A percentile compares a stretch with the other conserved stretches of the same genome.
These are phyloP conservation scores for Tylopilus sp. DNA, from an alignment of 1,284 basidiomycete species.

Conservation along the genomic window DNA sequence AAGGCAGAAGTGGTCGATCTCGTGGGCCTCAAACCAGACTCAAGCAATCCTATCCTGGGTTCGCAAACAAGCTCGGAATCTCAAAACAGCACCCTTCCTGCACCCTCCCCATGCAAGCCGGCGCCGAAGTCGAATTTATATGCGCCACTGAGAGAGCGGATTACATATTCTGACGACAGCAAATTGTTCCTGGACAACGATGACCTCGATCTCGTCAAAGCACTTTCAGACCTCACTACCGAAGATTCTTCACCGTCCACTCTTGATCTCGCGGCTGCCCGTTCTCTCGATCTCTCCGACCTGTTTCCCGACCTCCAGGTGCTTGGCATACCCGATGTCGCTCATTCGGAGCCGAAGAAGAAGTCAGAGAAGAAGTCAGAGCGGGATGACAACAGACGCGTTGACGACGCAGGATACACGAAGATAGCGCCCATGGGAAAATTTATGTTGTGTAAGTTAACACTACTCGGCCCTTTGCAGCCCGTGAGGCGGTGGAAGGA, in stretches of 20 bases:
- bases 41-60: constrained; percentile 50
- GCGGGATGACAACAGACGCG: constrained; percentile 63
- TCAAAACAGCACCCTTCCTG: constrained; percentile 27
- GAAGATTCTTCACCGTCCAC: constrained; percentile 23
- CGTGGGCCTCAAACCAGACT: constrained; percentile 38
- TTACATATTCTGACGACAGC: constrained; percentile 54
- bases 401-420: constrained; percentile 63
- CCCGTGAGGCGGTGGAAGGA: constrained; percentile 65
- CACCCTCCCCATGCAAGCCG: constrained; percentile 33
- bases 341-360: constrained; percentile 46
- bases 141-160: constrained; percentile 53
- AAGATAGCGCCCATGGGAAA: constrained; percentile 61
- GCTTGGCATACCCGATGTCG: constrained; percentile 49
- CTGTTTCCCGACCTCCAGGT: constrained; percentile 65
- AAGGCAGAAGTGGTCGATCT: constrained; percentile 23
- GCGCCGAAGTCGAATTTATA: constrained; percentile 44
- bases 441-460: constrained; percentile 68
- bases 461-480: constrained; percentile 63
- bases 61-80: constrained; percentile 40
- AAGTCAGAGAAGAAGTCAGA: constrained; percentile 56
- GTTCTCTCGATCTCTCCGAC: constrained; percentile 48
- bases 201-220: constrained; percentile 39
- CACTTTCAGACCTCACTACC: constrained; percentile 39
- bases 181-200: constrained; percentile 60
- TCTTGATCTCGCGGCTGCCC: constrained; percentile 31